Evolutionary conservation across 176 grass and related monocot species (phyloP), one percentile per base, ranked within the genome.

Genomic region (Aegilops tauschii): DNA sequence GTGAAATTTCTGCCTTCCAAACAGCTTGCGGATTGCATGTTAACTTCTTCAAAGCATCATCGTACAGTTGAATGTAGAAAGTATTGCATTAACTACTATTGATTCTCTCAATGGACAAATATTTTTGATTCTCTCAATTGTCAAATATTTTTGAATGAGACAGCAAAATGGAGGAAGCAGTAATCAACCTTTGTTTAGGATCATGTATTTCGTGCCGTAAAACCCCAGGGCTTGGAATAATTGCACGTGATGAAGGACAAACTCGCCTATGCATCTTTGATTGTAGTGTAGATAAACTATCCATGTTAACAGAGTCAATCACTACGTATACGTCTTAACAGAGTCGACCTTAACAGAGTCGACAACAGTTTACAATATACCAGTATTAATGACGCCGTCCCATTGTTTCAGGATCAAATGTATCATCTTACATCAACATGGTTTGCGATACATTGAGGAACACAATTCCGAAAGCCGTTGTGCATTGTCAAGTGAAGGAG

Each of bases 401-500:
- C 61, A 69, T 79, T 28, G 61, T 61, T 29, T 70, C 89, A 99
- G 97, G 97, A 74, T 94, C 94, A 1, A 99, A 99, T 97, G 97
- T 99, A 69, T 91, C 94, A 39, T 88, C 97, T 83, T 99, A 99
- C 68, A 91, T 99, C 69, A 80, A 83, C 86, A 95, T 99, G 97
- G 91, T 99, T 73, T 99, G 97, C 39, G 97, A 99, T 13, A 93
- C 92, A 6, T 83, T 99, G 66, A 94, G 88, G 83, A 99, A 97
- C 87, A 97, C 92, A 30, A 88, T 99, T 87, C 97, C 97, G 1
- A 99, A 99, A 85, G 94, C 94, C 9, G 73, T 99, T 68, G 97
- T 99, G 81, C 91, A 93, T 87, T 95, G 94, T 61, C 97, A 99
- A 91, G 97, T 99, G 73, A 92, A 92, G 72, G 97, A 99, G 61